Base-by-base conservation (phyloP, 257 asterid species). In the Solanum pimpinellifolium region DNA sequence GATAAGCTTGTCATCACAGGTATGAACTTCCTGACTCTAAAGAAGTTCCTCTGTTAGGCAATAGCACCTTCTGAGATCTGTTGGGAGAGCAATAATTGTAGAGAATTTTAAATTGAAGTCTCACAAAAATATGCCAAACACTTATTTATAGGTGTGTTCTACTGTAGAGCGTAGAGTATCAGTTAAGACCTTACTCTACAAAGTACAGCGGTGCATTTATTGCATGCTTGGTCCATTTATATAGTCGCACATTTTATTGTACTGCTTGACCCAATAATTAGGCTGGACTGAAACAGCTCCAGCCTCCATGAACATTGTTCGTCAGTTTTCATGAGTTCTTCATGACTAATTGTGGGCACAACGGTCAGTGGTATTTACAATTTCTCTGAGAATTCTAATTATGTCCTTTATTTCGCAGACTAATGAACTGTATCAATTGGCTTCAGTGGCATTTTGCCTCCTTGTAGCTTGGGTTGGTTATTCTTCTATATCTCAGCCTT, bases 1-100 rank as follows among this genome's bases (percentile, higher is more conserved):
- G 99, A 95, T 95, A 90, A 96, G 99, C 92, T 92, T 97, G 91
- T 97, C 99, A 65, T 96, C 99, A 35, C 99, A 97, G 99, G 99
- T 96, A 88, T 47, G 84, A 47, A 47, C 68, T 47, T 80, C 18
- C 68, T 27, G 23, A 77, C 39, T 47, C 65, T 15, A 18, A 80
- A 80, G 13, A 80, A 47, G 65, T 78, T 2, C 68, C 23, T 47
- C 5, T 80, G 27, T 47, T 47, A 46, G 14, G 18, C 27, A 47
- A 80, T 80, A 80, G 68, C 68, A 46, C 20, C 9, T 80, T 27
- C 27, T 27, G 42, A 47, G 27, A 80, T 27, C 65, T 80, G 25
- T 46, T 29, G 84, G 65, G 27, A 77, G 59, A 77, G 62, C 9
- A 78, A 47, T 27, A 78, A 78, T 25, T 46, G 9, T 18, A 78